Base-by-base conservation (phyloP, 192 early-diverging fungal genomes). In the Umbelopsis ramanniana region DNA sequence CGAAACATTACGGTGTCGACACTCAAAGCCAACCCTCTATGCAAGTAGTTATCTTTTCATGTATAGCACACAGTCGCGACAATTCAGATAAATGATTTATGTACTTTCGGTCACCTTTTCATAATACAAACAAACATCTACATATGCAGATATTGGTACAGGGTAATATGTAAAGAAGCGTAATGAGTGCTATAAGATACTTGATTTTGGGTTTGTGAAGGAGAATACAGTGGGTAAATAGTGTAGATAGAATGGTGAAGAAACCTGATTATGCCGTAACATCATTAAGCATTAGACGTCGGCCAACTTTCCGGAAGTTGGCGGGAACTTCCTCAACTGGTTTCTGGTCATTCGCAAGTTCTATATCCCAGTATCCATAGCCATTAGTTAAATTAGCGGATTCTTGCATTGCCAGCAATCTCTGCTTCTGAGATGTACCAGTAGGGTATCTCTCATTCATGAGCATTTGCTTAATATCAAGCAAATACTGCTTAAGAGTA, bases 331-430 rank as follows among this genome's bases (percentile, higher is more conserved):
- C 57, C 33, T 6, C 29, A 12, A 26, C 17, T n/a, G 57, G 29
- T 3, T 0, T 70, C 45, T 48, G 70, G 47, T 79, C 68, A 48
- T 48, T 52, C 2, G 37, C 24, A 19, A 43, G 68, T 38, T 73
- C 83, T 37, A 76, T 79, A 69, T 84, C 81, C 75, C 82, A 84
- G 68, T 82, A 82, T 10, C 76, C 74, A 52, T 84, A 84, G 4
- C 83, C 83, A 60, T 79, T 74, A 17, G 40, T 74, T 6, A 71
- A 37, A 45, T 47, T 52, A 7, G 54, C 52, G 7, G 67, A 40
- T 43, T 80, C 75, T 52, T 82, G 72, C 68, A 82, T 63, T 11
- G 71, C 72, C 29, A 73, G 29, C 23, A 72, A 52, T 14, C 72
- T 72, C 43, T 81, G 79, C 46, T 69, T 45, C 40, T 73, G 72